A percentile compares a stretch with the other conserved stretches of the same genome.
phyloP scores from a whole-genome alignment of 805 yeast species.

The Kazachstania taianensis region DNA sequence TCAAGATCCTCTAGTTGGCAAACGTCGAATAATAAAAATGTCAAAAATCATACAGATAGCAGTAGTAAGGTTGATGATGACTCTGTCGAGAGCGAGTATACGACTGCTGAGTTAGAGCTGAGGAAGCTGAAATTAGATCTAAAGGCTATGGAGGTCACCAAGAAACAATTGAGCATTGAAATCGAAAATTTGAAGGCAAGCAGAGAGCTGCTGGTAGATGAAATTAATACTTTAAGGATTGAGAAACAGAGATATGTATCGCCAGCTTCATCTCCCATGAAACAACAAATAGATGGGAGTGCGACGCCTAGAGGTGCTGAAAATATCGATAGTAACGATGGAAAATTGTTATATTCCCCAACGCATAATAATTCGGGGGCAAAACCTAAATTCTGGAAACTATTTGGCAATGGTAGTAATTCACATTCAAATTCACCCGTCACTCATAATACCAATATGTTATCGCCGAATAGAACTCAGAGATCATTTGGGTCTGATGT shows the following conservation, averaged over 20 bases:
- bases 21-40: background rate
- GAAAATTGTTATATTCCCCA: too few species aligned
- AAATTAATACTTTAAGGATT: slow-evolving; percentile 30
- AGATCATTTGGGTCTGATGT: too few species aligned
- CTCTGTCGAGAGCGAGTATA: slow-evolving; percentile 12
- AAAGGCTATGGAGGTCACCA: slow-evolving; percentile 33
- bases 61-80: background rate
- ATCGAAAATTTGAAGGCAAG: slow-evolving; percentile 40
- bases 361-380: slow-evolving; percentile 4
- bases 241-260: slow-evolving; percentile 2
- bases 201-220: slow-evolving; percentile 38
- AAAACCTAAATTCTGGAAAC: slow-evolving; percentile 28
- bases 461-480: too few species aligned
- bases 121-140: slow-evolving; percentile 35
- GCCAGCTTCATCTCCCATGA: background rate
- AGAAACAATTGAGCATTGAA: slow-evolving; percentile 38
- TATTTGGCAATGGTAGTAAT: slow-evolving; percentile 9
- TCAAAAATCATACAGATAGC: background rate
- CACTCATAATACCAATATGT: too few species aligned
- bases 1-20: background rate
- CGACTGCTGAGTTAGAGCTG: slow-evolving; percentile 29
- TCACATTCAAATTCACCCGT: too few species aligned
- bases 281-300: background rate
- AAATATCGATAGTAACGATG: too few species aligned
- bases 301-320: too few species aligned